Conservation (phyloP, 305 asterid species). For the Euphrasia arctica region DNA sequence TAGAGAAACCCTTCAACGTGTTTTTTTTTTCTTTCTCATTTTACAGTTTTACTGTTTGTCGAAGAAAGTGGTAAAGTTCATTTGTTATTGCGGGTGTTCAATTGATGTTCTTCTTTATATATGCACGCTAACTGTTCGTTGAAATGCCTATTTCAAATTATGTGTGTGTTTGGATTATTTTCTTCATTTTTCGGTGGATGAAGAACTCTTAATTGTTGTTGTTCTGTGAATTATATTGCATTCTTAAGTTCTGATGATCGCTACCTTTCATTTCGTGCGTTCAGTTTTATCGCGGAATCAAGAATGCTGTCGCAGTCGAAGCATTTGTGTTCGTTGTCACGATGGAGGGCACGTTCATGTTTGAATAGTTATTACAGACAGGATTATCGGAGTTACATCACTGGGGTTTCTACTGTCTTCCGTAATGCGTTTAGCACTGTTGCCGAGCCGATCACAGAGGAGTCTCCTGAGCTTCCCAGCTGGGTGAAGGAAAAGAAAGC, state of each 20-base stretch:
- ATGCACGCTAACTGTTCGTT: conserved; percentile 16
- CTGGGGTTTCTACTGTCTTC: conserved; percentile 27
- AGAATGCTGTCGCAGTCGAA: conserved; percentile 49
- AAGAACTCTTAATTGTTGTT: not conserved
- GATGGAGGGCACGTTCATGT: conserved; percentile 24
- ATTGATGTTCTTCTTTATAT: not conserved
- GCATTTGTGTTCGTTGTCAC: conserved; percentile 32
- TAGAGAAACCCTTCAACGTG: no score
- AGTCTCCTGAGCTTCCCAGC: conserved; percentile 76
- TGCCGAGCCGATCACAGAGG: conserved; percentile 38
- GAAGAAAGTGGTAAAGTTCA: no score
- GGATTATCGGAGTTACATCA: conserved; percentile 24
- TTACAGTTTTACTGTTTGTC: not conserved
- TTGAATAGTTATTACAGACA: conserved; percentile 20
- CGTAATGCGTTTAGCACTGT: conserved; percentile 41
- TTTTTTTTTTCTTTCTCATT: no score
- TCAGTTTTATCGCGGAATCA: conserved; percentile 21
- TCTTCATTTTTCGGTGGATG: not conserved
- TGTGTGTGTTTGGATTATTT: not conserved
- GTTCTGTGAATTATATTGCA: not conserved
- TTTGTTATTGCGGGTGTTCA: no score
- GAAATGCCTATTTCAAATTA: conserved; percentile 16
- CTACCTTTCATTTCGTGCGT: not conserved
- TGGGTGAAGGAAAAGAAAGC: conserved; percentile 49
- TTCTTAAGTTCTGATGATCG: not conserved